Evolutionary conservation across 768 basidiomycete genomes (phyloP).

Genomic region (Panaeolus papilionaceus): DNA sequence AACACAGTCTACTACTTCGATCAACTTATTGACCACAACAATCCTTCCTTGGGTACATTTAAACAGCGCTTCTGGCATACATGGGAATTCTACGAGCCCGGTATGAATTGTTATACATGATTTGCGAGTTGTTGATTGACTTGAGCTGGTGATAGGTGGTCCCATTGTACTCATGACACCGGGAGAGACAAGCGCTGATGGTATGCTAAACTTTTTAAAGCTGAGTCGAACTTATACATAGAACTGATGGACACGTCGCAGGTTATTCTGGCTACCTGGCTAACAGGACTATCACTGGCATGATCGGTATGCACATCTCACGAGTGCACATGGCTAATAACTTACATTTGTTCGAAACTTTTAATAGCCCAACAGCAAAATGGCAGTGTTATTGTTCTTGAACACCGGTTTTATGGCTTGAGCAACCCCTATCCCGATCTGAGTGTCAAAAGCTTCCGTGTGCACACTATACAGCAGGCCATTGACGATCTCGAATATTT

Average conservation of each 20-base stretch:
- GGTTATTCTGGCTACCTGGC: constrained; percentile 64
- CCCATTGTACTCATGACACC: constrained; percentile 72
- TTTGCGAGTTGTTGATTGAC: background rate
- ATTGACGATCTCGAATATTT: constrained; percentile 78
- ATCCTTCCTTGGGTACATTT: constrained; percentile 74
- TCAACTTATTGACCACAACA: constrained; percentile 59
- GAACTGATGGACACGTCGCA: constrained; percentile 23
- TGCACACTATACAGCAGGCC: constrained; percentile 76
- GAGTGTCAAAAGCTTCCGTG: constrained; percentile 56
- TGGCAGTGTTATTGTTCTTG: constrained; percentile 66
- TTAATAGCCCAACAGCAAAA: constrained; percentile 62
- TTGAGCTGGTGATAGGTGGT: constrained; percentile 43
- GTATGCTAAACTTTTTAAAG: constrained; percentile 31
- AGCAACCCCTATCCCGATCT: constrained; percentile 75
- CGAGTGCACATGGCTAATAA: background rate
- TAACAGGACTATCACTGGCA: constrained; percentile 66
- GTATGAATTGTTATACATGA: constrained; percentile 33
- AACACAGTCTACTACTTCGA: constrained; percentile 61
- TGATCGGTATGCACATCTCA: constrained; percentile 43
- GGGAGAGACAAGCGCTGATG: constrained; percentile 65
- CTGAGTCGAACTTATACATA: background rate
- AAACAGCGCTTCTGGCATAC: constrained; percentile 77
- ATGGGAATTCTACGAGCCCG: constrained; percentile 67
- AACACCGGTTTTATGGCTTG: constrained; percentile 79
- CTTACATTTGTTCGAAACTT: background rate